These are phyloP conservation scores for Colletotrichum sp. DNA, from an alignment of 2,329 filamentous ascomycete species.

Conservation along the genomic window DNA sequence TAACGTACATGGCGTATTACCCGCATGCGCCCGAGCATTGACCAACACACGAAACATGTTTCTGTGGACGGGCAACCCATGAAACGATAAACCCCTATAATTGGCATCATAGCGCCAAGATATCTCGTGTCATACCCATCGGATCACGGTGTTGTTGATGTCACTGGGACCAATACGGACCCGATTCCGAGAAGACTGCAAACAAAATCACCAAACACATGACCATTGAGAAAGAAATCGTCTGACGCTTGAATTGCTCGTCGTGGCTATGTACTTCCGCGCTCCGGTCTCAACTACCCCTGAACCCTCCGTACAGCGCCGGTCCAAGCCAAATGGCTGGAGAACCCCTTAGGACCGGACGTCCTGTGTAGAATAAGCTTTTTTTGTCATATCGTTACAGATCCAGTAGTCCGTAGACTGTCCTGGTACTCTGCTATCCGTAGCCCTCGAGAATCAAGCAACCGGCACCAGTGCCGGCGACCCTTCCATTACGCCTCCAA, in stretches of 20 bases:
- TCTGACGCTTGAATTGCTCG: conserved; percentile 2
- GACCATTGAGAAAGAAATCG: neutral
- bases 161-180: neutral
- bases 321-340: neutral
- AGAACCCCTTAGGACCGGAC: neutral
- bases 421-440: neutral
- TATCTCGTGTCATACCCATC: neutral
- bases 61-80: conserved; percentile 2
- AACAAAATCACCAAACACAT: neutral
- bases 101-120: conserved; percentile 4
- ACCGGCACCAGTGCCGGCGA: conserved; percentile 7
- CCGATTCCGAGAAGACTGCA: neutral
- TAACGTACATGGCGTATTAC: neutral
- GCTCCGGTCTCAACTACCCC: neutral
- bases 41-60: conserved; percentile 14
- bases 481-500: neutral
- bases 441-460: neutral
- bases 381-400: neutral
- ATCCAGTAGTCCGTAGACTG: neutral
- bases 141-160: neutral
- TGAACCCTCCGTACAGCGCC: neutral
- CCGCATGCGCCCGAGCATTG: neutral
- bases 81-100: neutral
- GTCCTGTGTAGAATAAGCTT: neutral
- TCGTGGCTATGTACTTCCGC: conserved; percentile 5